phyloP scores from a whole-genome alignment of 2,329 filamentous ascomycete species.

The Trichophyton schoenleinii region DNA sequence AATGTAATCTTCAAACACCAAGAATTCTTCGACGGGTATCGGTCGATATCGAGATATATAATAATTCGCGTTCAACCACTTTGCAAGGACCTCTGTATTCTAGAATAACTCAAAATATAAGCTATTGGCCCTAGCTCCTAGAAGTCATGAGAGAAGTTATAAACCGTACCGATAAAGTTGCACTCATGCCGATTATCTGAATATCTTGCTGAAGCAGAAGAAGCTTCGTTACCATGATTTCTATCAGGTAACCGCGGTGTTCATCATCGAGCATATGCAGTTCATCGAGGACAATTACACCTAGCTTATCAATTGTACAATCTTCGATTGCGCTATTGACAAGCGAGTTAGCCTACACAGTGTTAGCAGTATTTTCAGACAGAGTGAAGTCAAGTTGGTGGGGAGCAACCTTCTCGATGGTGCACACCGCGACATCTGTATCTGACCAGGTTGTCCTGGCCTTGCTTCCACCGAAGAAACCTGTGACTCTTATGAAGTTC shows the following conservation, averaged over 20 bases:
- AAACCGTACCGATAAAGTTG: conserved; percentile 53
- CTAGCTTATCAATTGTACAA: conserved; percentile 50
- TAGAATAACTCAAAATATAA: conserved; percentile 21
- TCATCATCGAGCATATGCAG: conserved; percentile 74
- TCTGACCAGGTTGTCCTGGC: conserved; percentile 56
- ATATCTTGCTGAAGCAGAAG: conserved; percentile 54
- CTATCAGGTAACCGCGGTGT: conserved; percentile 60
- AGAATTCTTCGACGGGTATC: conserved; percentile 61
- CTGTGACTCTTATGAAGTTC: conserved; percentile 51
- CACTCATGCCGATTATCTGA: conserved; percentile 69
- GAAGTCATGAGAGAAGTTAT: background rate
- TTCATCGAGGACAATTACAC: conserved; percentile 59
- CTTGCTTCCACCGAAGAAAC: conserved; percentile 64
- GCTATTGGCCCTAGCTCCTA: background rate
- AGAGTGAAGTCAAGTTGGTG: conserved; percentile 14
- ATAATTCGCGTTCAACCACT: conserved; percentile 58
- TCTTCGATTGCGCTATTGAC: conserved; percentile 64
- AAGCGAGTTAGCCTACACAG: conserved; percentile 54
- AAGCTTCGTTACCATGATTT: conserved; percentile 61
- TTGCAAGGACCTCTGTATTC: conserved; percentile 57
- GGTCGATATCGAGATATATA: conserved; percentile 63
- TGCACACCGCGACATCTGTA: conserved; percentile 67
- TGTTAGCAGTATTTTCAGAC: background rate
- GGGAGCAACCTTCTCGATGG: conserved; percentile 55
- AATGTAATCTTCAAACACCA: conserved; percentile 58